phyloP scores from a whole-genome alignment of 2,329 filamentous ascomycete species.

The Ascochyta rabiei region DNA sequence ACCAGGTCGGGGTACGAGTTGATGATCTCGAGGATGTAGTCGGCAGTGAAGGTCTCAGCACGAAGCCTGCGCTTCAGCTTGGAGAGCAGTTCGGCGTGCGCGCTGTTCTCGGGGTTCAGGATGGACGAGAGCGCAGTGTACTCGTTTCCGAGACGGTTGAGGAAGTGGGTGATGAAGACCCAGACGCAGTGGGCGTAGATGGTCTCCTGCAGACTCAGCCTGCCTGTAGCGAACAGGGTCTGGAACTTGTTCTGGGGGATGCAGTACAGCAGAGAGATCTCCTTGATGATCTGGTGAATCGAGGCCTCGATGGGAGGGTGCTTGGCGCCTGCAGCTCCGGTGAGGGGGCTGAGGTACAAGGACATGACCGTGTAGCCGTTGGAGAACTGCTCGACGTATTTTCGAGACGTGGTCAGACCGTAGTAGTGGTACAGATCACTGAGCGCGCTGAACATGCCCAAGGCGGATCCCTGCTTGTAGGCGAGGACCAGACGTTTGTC shows the following conservation, averaged over 20 bases:
- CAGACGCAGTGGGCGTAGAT: constrained; percentile 97
- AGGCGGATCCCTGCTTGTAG: constrained; percentile 89
- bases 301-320: constrained; percentile 88
- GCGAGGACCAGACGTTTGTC: constrained; percentile 96
- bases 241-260: constrained; percentile 98
- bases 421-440: constrained; percentile 99
- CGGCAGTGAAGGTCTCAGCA: constrained; percentile 95
- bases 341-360: constrained; percentile 80
- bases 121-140: constrained; percentile 86
- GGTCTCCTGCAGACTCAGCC: constrained; percentile 91
- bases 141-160: constrained; percentile 91
- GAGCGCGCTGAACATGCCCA: constrained; percentile 92
- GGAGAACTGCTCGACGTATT: constrained; percentile 97
- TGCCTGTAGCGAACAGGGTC: constrained; percentile 80
- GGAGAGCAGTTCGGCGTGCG: constrained; percentile 83
- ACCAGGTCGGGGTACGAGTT: constrained; percentile 86
- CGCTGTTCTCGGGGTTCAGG: constrained; percentile 79
- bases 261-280: constrained; percentile 95
- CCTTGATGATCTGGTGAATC: constrained; percentile 98
- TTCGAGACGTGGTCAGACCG: constrained; percentile 90
- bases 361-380: constrained; percentile 98
- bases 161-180: constrained; percentile 97
- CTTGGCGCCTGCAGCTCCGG: constrained; percentile 53
- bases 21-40: constrained; percentile 98
- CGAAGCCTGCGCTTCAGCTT: constrained; percentile 96